phyloP scores from a whole-genome alignment of 495 filamentous ascomycete genomes.

The Podospora anserina region DNA sequence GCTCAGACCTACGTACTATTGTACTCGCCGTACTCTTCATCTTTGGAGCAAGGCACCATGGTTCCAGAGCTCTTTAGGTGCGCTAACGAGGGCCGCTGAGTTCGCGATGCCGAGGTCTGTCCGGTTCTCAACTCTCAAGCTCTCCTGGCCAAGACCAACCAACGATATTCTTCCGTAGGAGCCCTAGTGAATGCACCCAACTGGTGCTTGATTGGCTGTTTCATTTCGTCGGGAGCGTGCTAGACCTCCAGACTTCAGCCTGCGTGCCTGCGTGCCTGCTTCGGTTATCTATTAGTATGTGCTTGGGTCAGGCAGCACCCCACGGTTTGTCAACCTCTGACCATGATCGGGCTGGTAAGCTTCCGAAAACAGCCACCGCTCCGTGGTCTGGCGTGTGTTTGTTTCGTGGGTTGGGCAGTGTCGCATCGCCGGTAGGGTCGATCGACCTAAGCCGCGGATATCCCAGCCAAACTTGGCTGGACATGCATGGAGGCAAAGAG shows the following conservation, averaged over 20 bases:
- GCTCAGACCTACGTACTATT: not conserved
- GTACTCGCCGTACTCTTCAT: too few relatives aligned
- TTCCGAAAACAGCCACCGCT: constrained; percentile 1
- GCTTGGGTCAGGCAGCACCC: constrained; percentile 12
- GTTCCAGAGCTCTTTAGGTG: not conserved
- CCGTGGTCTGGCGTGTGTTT: not conserved
- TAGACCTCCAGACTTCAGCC: too few relatives aligned
- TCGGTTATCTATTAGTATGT: not conserved
- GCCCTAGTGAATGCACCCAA: not conserved
- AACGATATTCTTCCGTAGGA: not conserved
- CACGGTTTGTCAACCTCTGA: constrained; percentile 2
- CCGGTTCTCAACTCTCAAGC: not conserved
- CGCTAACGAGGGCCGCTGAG: not conserved
- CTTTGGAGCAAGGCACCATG: too few relatives aligned
- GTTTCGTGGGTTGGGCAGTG: constrained; percentile 6
- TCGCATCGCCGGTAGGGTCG: constrained; percentile 13
- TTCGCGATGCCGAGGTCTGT: constrained; percentile 6
- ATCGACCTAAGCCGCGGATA: constrained; percentile 21
- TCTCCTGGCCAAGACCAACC: not conserved
- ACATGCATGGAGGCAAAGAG: not conserved
- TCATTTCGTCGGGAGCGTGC: not conserved
- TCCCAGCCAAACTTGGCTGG: constrained; percentile 9
- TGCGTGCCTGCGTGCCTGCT: too few relatives aligned
- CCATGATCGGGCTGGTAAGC: constrained; percentile 3
- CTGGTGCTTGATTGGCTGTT: constrained; percentile 4